Base-by-base conservation (phyloP, 495 filamentous ascomycete genomes). In the Rusavskia elegans region DNA sequence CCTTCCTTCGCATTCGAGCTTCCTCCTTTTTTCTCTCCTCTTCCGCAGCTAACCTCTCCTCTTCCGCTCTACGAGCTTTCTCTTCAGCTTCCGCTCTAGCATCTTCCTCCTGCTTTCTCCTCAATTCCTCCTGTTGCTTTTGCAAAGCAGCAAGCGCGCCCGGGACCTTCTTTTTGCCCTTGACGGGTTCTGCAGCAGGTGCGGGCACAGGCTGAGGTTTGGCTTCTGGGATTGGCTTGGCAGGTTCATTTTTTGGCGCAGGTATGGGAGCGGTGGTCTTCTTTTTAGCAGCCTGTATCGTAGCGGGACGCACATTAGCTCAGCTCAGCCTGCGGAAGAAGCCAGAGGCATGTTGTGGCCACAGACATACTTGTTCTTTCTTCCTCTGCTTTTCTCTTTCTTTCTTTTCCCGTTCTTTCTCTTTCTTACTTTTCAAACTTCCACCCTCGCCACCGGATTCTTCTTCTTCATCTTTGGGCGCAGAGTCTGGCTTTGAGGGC, bases 371-470 rank as follows among this genome's bases (percentile, higher is more conserved):
- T 39, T 52, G 50, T 27, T 52, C 51, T 36, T 54, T 51, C 73
- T 90, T 95, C 54, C 85, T 76, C 70, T 87, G 83, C 80, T 95
- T 89, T 69, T 94, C 86, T 50, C 84, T 80, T 71, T 94, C 89
- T 65, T 85, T 90, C 71, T 85, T 92, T 67, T 89, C 87, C 71
- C 83, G 89, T 68, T 96, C 89, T 73, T 96, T 96, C 62, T 89
- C 85, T 67, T 95, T 95, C 77, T 97, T 96, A 14, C 82, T 89
- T 69, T 95, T 80, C 55, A 95, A 71, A 49, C 77, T 76, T 49
- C 83, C 83, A 30, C 72, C 85, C 14, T 62, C 69, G 30, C 79
- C 81, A 0, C 78, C 80, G 2, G 71, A 75, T 0, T 67, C 74
- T 23, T 68, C 68, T 20, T 64, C 64, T 21, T 74, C 68, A n/a